phyloP scores from a whole-genome alignment of 345 rosid genomes.

The rapeseed (Brassica napus) region DNA sequence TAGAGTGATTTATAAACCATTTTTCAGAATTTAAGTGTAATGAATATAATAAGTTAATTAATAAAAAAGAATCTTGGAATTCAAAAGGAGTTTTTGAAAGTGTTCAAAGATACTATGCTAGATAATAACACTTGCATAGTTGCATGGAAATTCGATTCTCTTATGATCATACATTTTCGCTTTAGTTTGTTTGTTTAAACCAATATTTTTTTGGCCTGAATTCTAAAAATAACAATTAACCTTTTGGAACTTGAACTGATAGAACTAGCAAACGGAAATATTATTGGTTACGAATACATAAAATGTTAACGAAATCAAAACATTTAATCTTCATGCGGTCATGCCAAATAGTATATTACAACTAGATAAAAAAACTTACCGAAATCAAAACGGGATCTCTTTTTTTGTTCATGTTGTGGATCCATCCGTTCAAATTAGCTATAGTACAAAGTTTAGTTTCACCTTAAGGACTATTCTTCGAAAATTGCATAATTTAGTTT shows the following conservation, averaged over 20 bases:
- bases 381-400: no score
- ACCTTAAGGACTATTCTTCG: no score
- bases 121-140: slow-evolving; percentile 18
- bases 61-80: slow-evolving; percentile 15
- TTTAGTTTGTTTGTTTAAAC: slow-evolving; percentile 21
- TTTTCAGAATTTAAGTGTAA: neutral
- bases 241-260: neutral
- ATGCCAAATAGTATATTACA: no score
- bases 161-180: slow-evolving; percentile 18
- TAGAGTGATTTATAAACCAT: no score
- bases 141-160: slow-evolving; percentile 32
- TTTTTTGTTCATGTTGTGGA: no score
- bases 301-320: neutral
- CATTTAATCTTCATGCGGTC: neutral
- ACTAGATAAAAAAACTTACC: no score
- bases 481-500: no score
- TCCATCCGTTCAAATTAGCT: no score
- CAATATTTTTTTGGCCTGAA: neutral
- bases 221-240: neutral
- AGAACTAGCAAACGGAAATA: neutral
- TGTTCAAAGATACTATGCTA: slow-evolving; percentile 38
- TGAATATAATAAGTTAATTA: neutral
- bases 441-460: no score
- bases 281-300: no score
- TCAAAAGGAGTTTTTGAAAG: slow-evolving; percentile 15